These are phyloP conservation scores for Neonectria ditissima DNA, from an alignment of 2,329 filamentous ascomycete species.

Conservation along the genomic window DNA sequence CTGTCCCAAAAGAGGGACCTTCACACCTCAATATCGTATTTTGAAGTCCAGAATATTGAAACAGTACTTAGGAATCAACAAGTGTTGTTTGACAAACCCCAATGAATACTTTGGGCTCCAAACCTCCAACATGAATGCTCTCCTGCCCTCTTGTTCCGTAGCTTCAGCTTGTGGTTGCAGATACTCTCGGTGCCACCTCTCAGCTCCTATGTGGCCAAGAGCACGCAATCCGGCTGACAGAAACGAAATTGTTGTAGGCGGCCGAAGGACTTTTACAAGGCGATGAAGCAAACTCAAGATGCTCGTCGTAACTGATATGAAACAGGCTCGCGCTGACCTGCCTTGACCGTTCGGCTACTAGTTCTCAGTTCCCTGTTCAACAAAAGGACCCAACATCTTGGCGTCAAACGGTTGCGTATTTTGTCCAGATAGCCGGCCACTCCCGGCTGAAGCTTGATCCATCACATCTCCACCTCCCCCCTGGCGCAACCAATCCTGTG, in stretches of 20 bases:
- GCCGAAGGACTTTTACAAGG: too few species aligned
- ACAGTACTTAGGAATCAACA: too few species aligned
- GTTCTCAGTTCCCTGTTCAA: neutral
- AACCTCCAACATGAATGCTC: too few species aligned
- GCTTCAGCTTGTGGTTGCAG: too few species aligned
- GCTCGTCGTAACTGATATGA: neutral
- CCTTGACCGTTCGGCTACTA: constrained; percentile 7
- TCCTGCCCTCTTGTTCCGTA: too few species aligned
- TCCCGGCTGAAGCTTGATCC: constrained; percentile 1
- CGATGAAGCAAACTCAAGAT: neutral
- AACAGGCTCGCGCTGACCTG: constrained; percentile 7
- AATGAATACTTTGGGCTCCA: too few species aligned
- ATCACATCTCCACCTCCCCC: constrained; percentile 1
- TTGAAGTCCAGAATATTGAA: too few species aligned
- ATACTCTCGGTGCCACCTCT: neutral
- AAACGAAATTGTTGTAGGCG: neutral
- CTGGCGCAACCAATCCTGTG: constrained; percentile 8
- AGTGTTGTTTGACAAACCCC: too few species aligned
- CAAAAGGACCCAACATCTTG: neutral
- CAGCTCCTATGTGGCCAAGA: neutral
- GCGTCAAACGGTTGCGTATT: neutral
- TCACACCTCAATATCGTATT: too few species aligned
- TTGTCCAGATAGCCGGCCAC: neutral
- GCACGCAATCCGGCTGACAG: neutral
- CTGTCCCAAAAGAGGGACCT: too few species aligned